These are phyloP conservation scores for Dissophora globulifera DNA, from an alignment of 192 early-diverging fungal genomes.

Conservation along the genomic window DNA sequence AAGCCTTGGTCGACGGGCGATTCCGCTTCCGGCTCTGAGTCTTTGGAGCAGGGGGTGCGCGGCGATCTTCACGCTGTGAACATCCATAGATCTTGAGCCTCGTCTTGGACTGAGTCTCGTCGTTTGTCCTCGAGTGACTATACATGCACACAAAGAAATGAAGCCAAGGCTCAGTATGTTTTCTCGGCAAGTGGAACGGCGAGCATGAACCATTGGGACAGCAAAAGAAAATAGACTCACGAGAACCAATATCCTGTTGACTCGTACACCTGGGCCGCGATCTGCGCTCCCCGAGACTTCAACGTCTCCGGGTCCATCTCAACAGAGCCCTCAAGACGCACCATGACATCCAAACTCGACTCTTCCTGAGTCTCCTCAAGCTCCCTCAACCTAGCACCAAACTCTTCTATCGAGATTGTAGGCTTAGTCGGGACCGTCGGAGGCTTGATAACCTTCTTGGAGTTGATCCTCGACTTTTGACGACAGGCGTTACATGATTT, in stretches of 20 bases:
- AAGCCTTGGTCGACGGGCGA: slow-evolving; percentile 42
- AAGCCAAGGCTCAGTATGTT: too few relatives aligned
- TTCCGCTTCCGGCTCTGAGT: slow-evolving; percentile 51
- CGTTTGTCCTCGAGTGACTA: slow-evolving; percentile 50
- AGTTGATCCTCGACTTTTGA: slow-evolving; percentile 46
- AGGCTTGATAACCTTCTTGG: slow-evolving; percentile 46
- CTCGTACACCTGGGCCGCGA: slow-evolving; percentile 44
- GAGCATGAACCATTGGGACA: too few relatives aligned
- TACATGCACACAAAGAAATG: too few relatives aligned
- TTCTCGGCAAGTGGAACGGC: too few relatives aligned
- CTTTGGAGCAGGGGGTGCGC: slow-evolving; percentile 47
- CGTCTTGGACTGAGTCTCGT: slow-evolving; percentile 51
- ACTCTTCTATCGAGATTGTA: slow-evolving; percentile 45
- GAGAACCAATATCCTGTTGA: slow-evolving; percentile 55
- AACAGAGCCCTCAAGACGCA: slow-evolving; percentile 26
- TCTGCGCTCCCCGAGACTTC: slow-evolving; percentile 34
- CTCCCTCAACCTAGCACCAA: slow-evolving; percentile 29
- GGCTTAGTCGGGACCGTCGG: slow-evolving; percentile 25
- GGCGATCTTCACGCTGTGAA: slow-evolving; percentile 45
- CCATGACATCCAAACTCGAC: slow-evolving; percentile 39
- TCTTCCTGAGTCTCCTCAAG: slow-evolving; percentile 39
- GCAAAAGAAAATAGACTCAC: slow-evolving; percentile 20
- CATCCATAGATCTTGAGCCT: slow-evolving; percentile 51
- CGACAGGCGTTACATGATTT: slow-evolving; percentile 54
- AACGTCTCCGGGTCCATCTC: slow-evolving; percentile 50